These are phyloP conservation scores for Collybia nuda DNA, from an alignment of 768 basidiomycete genomes.

Conservation along the genomic window DNA sequence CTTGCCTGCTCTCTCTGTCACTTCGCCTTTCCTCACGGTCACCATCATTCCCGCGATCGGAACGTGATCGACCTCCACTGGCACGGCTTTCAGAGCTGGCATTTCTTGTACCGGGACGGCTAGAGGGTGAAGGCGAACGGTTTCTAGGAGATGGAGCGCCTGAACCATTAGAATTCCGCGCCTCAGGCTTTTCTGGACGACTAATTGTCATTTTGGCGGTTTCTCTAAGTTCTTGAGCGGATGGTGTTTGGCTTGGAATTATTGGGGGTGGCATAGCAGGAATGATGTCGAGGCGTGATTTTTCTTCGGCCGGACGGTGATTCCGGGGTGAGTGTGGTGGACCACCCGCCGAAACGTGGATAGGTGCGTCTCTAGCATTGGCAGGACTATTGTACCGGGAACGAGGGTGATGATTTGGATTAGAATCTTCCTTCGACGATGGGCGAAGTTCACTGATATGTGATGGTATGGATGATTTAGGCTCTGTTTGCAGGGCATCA, in stretches of 20 bases:
- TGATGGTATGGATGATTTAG: conserved; percentile 11
- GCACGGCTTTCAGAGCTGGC: conserved; percentile 71
- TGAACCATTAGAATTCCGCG: conserved; percentile 52
- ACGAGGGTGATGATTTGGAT: conserved; percentile 10
- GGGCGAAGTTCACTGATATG: conserved; percentile 17
- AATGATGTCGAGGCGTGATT: conserved; percentile 32
- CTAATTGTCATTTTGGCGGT: conserved; percentile 70
- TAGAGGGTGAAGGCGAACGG: conserved; percentile 66
- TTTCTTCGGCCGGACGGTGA: conserved; percentile 40
- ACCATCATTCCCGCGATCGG: conserved; percentile 49
- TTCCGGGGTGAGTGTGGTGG: conserved; percentile 36
- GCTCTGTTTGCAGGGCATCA: conserved; percentile 10
- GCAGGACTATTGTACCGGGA: conserved; percentile 28
- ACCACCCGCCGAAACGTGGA: conserved; percentile 21
- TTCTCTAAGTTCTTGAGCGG: conserved; percentile 78
- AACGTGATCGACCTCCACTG: conserved; percentile 62
- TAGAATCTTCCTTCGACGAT: conserved; percentile 19
- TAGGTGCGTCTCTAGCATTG: conserved; percentile 15
- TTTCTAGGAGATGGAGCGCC: conserved; percentile 57
- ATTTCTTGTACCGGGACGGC: conserved; percentile 67
- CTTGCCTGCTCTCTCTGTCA: conserved; percentile 53
- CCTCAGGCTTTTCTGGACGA: conserved; percentile 44
- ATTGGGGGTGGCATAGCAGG: conserved; percentile 75
- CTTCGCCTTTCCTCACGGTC: conserved; percentile 46
- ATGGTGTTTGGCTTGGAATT: conserved; percentile 74